phyloP scores from a whole-genome alignment of 2,329 filamentous ascomycete species.

The Thelonectria rubi region DNA sequence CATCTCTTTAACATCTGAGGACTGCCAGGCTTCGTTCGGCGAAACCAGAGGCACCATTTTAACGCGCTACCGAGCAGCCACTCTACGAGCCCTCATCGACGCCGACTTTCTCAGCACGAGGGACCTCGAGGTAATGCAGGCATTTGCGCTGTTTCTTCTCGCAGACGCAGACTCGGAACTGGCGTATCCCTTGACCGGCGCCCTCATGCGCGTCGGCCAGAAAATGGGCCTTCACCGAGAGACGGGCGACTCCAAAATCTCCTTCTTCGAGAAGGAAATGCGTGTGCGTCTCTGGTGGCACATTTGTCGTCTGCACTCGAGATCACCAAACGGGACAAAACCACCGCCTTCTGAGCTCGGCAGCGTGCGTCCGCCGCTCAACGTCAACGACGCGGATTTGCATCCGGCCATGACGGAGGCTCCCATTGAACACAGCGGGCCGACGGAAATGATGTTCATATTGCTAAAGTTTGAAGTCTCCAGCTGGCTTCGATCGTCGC shows the following conservation, averaged over 20 bases:
- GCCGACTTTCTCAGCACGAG: slow-evolving; percentile 42
- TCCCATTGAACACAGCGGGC: slow-evolving; percentile 56
- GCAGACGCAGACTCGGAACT: slow-evolving; percentile 44
- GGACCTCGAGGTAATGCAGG: slow-evolving; percentile 44
- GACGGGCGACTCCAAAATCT: slow-evolving; percentile 21
- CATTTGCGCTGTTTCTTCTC: slow-evolving; percentile 43
- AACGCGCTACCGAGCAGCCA: slow-evolving; percentile 36
- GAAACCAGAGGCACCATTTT: slow-evolving; percentile 29
- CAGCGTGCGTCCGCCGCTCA: slow-evolving; percentile 56
- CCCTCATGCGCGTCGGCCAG: slow-evolving; percentile 38
- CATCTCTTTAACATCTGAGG: slow-evolving; percentile 29
- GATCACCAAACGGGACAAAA: slow-evolving; percentile 22
- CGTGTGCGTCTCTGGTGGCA: slow-evolving; percentile 44
- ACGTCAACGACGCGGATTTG: slow-evolving; percentile 65
- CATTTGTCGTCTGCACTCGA: slow-evolving; percentile 33
- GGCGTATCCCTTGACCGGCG: slow-evolving; percentile 34
- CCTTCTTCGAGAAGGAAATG: slow-evolving; percentile 43
- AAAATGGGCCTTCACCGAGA: slow-evolving; percentile 40
- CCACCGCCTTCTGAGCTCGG: slow-evolving; percentile 20
- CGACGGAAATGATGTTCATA: slow-evolving; percentile 64
- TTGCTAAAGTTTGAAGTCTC: slow-evolving; percentile 45
- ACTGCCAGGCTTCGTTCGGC: slow-evolving; percentile 28
- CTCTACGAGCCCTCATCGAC: slow-evolving; percentile 37
- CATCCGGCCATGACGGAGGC: slow-evolving; percentile 58
- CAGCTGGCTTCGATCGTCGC: slow-evolving; percentile 39